Evolutionary conservation across 257 asterid species (phyloP).

Genomic region (Henckelia pumila): DNA sequence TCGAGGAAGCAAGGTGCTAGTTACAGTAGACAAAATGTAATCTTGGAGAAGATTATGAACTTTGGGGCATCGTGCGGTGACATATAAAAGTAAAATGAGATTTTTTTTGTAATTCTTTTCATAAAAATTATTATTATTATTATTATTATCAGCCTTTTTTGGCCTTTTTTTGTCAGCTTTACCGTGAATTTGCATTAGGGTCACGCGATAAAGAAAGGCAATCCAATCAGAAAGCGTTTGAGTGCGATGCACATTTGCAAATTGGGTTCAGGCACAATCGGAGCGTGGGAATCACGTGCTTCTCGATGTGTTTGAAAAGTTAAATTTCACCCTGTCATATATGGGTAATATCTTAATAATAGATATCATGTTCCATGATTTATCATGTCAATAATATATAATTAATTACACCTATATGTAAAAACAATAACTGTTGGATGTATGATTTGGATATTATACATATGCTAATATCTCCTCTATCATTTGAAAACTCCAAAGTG

Average conservation of each 20-base stretch:
- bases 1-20: slow-evolving; percentile 36
- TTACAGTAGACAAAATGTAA: slow-evolving; percentile 39
- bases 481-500: background rate
- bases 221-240: slow-evolving; percentile 42
- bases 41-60: slow-evolving; percentile 18
- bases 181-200: slow-evolving; percentile 22
- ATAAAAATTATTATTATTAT: background rate
- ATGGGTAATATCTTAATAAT: no score
- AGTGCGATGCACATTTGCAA: slow-evolving; percentile 48
- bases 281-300: slow-evolving; percentile 57
- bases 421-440: no score
- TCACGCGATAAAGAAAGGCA: slow-evolving; percentile 42
- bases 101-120: background rate
- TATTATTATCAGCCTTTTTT: no score
- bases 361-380: no score
- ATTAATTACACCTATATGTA: no score
- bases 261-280: slow-evolving; percentile 31
- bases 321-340: no score
- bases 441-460: no score
- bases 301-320: slow-evolving; percentile 9
- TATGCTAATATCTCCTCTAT: no score
- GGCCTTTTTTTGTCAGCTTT: background rate
- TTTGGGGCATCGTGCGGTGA: background rate
- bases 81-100: slow-evolving; percentile 24
- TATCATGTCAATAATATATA: no score